Conservation (phyloP, 2,329 filamentous ascomycete genomes). For the Seiridium unicorne region DNA sequence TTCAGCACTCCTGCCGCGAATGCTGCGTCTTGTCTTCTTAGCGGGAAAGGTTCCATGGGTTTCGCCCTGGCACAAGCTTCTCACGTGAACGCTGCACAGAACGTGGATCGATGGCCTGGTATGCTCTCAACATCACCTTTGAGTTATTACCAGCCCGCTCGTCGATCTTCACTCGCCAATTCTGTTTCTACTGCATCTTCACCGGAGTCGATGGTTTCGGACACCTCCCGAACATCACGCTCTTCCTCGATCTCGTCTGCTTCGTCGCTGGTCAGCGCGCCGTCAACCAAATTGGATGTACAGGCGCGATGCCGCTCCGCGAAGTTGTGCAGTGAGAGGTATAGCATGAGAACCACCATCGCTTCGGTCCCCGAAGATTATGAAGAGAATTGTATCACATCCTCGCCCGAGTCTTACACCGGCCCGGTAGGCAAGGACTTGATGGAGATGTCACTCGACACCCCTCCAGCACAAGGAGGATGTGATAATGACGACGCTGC, state of each 20-base stretch:
- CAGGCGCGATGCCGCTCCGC: constrained; percentile 63
- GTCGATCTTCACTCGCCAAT: constrained; percentile 62
- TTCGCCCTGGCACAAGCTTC: constrained; percentile 58
- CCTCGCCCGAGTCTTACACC: constrained; percentile 58
- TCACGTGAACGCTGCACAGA: constrained; percentile 43
- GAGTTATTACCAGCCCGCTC: constrained; percentile 41
- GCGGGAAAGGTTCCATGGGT: constrained; percentile 56
- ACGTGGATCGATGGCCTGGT: constrained; percentile 51
- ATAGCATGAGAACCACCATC: constrained; percentile 50
- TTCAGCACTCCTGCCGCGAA: constrained; percentile 61
- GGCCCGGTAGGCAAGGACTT: constrained; percentile 51
- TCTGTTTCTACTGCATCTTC: constrained; percentile 63
- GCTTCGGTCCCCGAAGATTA: constrained; percentile 58
- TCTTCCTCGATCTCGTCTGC: constrained; percentile 65
- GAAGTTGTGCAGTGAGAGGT: constrained; percentile 58
- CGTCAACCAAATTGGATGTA: constrained; percentile 55
- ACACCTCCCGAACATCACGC: constrained; percentile 59
- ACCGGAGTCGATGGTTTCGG: constrained; percentile 67
- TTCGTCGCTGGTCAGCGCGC: constrained; percentile 61
- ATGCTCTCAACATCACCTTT: constrained; percentile 51
- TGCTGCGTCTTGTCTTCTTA: constrained; percentile 48
- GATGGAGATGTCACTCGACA: constrained; percentile 47
- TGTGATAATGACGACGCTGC: constrained; percentile 49
- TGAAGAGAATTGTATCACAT: constrained; percentile 47
- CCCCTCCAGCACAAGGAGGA: constrained; percentile 43